Conservation (phyloP, 139 green algal species). For the Edaphochlamys debaryana region DNA sequence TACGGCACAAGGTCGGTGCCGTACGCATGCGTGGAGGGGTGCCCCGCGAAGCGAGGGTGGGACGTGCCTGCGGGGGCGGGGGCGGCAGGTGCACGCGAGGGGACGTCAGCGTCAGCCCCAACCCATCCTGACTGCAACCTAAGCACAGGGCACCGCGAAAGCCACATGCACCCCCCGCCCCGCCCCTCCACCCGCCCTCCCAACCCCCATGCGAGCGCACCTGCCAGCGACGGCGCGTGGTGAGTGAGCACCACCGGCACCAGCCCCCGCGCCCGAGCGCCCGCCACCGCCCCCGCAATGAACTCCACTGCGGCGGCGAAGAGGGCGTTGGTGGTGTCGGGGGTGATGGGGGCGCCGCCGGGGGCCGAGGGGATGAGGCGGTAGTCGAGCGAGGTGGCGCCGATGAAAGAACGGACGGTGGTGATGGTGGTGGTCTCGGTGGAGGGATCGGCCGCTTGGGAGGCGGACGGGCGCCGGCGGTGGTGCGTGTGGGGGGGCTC, state of each 20-base stretch:
- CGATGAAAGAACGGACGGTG: constrained; percentile 24
- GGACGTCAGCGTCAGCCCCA: no score
- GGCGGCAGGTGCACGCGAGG: no score
- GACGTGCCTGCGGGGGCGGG: not conserved
- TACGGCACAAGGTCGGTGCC: constrained; percentile 8
- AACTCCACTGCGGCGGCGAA: not conserved
- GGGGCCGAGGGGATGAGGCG: constrained; percentile 12
- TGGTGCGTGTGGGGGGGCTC: no score
- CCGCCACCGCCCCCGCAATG: not conserved
- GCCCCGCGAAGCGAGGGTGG: constrained; percentile 20
- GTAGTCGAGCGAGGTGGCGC: constrained; percentile 35
- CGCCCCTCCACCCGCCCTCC: no score
- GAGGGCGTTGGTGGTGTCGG: constrained; percentile 15
- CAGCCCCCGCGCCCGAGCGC: not conserved
- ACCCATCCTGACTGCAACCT: no score
- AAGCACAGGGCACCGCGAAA: no score
- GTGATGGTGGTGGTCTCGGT: no score
- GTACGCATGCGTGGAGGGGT: constrained; percentile 37
- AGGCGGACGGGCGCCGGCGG: no score
- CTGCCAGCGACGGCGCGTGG: constrained; percentile 28
- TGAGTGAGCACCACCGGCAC: constrained; percentile 21
- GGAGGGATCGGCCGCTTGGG: no score
- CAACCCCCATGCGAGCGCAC: no score
- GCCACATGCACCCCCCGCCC: no score
- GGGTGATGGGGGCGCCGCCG: constrained; percentile 3